Percentiles rank a stretch among this genome's conserved stretches.
Evolutionary conservation across 2,329 filamentous ascomycete genomes (phyloP).

Genomic region (Drechslerella coelobrocha): DNA sequence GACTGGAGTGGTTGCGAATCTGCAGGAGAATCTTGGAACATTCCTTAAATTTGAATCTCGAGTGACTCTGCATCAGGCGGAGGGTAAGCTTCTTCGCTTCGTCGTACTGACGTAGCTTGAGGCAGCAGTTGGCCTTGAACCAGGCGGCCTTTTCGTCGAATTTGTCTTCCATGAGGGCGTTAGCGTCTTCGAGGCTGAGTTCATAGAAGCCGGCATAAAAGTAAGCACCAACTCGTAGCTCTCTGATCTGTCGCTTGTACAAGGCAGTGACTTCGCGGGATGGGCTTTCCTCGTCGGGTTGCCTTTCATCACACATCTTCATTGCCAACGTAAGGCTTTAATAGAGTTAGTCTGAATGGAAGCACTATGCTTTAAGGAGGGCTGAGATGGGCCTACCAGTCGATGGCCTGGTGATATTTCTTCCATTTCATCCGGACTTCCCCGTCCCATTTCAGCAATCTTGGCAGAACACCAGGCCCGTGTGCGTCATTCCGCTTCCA

Average conservation of each 20-base stretch:
- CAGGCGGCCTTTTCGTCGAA: conserved; percentile 33
- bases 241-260: background rate
- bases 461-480: conserved; percentile 14
- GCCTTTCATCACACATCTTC: background rate
- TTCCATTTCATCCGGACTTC: conserved; percentile 46
- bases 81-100: conserved; percentile 19
- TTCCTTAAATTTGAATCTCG: conserved; percentile 41
- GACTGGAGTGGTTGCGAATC: background rate
- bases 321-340: conserved; percentile 14
- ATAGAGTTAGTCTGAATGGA: background rate
- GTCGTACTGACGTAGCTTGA: conserved; percentile 22
- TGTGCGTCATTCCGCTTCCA: conserved; percentile 32
- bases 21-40: conserved; percentile 16
- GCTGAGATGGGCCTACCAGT: conserved; percentile 13
- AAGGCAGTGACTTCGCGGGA: background rate
- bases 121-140: conserved; percentile 32
- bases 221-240: conserved; percentile 22
- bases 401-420: conserved; percentile 37
- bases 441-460: conserved; percentile 28
- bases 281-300: background rate
- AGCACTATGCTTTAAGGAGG: background rate
- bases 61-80: conserved; percentile 17
- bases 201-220: conserved; percentile 18
- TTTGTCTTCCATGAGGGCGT: background rate
- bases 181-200: conserved; percentile 18